Evolutionary conservation across 2,329 filamentous ascomycete species (phyloP), one percentile per base, ranked within the genome.

Genomic region (Metarhizium rileyi): DNA sequence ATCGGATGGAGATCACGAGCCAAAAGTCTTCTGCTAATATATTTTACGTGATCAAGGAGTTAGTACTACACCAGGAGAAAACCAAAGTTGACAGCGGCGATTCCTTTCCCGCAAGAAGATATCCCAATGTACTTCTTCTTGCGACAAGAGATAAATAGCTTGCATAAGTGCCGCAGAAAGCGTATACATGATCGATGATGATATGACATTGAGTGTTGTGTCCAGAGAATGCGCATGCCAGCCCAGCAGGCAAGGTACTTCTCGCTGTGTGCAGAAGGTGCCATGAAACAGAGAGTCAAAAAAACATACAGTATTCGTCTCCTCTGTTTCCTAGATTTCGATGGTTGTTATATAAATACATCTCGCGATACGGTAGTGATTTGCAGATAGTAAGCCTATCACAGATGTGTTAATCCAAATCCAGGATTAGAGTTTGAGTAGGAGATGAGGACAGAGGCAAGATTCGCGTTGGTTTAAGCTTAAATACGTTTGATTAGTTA

Each of bases 351-450:
- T 58, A 0, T 1, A 73, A 58, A 0, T 59, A 47, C 18, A 62
- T 61, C 8, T 57, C 57, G 9, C 68, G 53, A 4, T 64, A 62
- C 26, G 69, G 64, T 4, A 80, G 60, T 22, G 75, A 60, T 61
- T 86, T 86, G 62, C 74, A 76, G 1, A 86, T 65, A 16, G 74
- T 0, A 77, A 72, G 8, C 87, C 67, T 59, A 87, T 69, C 22
- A 84, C 64, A 0, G 78, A 75, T 47, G 87, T 77, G 55, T 86
- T 81, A 20, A 84, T 77, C 3, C 81, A 82, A n/a, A n/a, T n/a
- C n/a, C n/a, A n/a, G n/a, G n/a, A n/a, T n/a, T n/a, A n/a, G n/a
- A n/a, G n/a, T n/a, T n/a, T n/a, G n/a, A n/a, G n/a, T n/a, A n/a
- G n/a, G n/a, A n/a, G n/a, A n/a, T n/a, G n/a, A n/a, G n/a, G 5